These are phyloP conservation scores for Corylus americana DNA, from an alignment of 306 rosid species.

Conservation along the genomic window DNA sequence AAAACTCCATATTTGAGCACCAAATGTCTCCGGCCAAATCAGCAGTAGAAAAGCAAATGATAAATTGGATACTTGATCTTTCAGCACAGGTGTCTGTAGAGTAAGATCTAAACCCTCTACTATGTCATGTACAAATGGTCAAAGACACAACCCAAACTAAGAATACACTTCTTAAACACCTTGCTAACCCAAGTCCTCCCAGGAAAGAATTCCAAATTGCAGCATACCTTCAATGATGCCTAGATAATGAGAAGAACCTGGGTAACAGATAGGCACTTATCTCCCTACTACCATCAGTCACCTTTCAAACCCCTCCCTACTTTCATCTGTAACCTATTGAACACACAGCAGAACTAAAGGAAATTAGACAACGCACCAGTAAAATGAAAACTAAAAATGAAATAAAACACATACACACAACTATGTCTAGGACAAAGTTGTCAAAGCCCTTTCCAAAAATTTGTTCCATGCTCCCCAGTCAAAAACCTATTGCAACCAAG, in stretches of 20 bases:
- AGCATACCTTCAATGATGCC: not conserved
- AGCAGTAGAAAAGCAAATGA: slow-evolving; percentile 23
- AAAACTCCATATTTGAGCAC: slow-evolving; percentile 11
- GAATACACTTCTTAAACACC: not conserved
- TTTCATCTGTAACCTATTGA: not conserved
- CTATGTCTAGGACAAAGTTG: not conserved
- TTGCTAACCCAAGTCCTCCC: not conserved
- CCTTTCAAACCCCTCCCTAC: not conserved
- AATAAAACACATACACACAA: not conserved
- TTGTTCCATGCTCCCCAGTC: not conserved
- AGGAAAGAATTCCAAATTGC: not conserved
- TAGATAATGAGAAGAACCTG: not conserved
- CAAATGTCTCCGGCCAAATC: slow-evolving; percentile 14
- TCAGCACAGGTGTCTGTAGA: slow-evolving; percentile 21
- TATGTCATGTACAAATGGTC: slow-evolving; percentile 13
- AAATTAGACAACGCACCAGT: not conserved
- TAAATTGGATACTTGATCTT: not conserved
- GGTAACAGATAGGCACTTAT: not conserved
- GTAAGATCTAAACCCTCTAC: slow-evolving; percentile 3
- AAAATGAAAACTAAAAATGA: not conserved
- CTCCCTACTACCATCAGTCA: not conserved
- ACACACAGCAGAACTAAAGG: not conserved
- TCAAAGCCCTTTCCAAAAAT: slow-evolving; percentile 3
- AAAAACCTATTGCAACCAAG: not conserved
- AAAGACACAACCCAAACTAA: not conserved